These are phyloP conservation scores for Oehlia diaphana DNA, from an alignment of 192 early-diverging fungal genomes.

Conservation along the genomic window DNA sequence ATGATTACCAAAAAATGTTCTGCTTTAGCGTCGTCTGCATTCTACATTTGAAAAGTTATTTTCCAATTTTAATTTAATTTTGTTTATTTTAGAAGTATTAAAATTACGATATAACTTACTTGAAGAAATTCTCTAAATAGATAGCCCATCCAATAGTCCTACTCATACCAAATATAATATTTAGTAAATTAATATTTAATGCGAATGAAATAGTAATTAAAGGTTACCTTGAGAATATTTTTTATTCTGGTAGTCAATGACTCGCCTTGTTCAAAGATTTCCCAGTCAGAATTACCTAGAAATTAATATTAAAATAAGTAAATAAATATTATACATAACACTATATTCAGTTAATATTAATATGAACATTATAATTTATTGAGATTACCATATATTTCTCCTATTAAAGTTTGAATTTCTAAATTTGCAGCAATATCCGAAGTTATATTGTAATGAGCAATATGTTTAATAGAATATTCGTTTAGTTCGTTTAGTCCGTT, in stretches of 20 bases:
- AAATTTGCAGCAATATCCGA: too few relatives aligned
- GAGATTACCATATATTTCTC: too few relatives aligned
- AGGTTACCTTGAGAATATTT: background rate
- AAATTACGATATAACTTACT: background rate
- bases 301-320: too few relatives aligned
- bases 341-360: too few relatives aligned
- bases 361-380: too few relatives aligned
- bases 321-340: too few relatives aligned
- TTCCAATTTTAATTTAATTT: too few relatives aligned
- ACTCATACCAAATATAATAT: background rate
- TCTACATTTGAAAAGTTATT: background rate
- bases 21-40: background rate
- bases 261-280: background rate
- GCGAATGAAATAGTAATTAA: background rate
- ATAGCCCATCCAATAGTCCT: background rate
- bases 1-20: background rate
- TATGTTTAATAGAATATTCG: too few relatives aligned
- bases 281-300: too few relatives aligned
- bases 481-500: background rate
- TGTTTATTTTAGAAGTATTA: background rate
- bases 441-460: too few relatives aligned
- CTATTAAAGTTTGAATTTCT: too few relatives aligned
- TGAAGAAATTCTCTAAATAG: conserved; percentile 12
- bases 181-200: too few relatives aligned
- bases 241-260: background rate